Percentiles rank a stretch among this genome's conserved stretches.
Evolutionary conservation across 176 grass and related monocot genomes (phyloP).

Genomic region (Lolium perenne): DNA sequence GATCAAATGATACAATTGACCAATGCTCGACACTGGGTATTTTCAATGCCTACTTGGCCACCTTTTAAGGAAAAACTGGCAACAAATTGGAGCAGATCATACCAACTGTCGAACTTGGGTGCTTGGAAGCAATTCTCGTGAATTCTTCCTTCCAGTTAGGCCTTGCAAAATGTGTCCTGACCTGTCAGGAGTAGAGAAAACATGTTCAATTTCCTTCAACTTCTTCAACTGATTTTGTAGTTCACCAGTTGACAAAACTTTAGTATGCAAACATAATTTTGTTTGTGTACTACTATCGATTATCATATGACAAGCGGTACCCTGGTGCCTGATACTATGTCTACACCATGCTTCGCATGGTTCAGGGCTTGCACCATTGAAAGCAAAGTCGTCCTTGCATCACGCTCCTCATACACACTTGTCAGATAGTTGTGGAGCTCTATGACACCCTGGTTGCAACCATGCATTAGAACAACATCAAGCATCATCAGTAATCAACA

Average conservation of each 20-base stretch:
- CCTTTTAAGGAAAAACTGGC: neutral
- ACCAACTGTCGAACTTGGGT: slow-evolving; percentile 80
- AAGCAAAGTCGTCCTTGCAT: slow-evolving; percentile 74
- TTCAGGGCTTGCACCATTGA: slow-evolving; percentile 84
- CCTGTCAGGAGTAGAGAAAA: slow-evolving; percentile 34
- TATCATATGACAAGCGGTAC: slow-evolving; percentile 41
- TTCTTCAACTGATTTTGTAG: neutral
- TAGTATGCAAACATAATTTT: neutral
- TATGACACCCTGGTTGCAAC: slow-evolving; percentile 60
- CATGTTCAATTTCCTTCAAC: neutral
- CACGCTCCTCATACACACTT: slow-evolving; percentile 78
- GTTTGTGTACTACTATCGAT: neutral
- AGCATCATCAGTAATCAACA: neutral
- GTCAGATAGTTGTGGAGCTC: slow-evolving; percentile 93
- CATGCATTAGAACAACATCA: slow-evolving; percentile 35
- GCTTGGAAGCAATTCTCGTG: slow-evolving; percentile 63
- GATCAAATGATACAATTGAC: slow-evolving; percentile 8
- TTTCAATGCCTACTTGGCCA: slow-evolving; percentile 22
- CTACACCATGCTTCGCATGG: slow-evolving; percentile 85
- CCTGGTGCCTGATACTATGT: slow-evolving; percentile 81
- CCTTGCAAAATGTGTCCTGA: slow-evolving; percentile 91
- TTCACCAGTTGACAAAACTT: neutral
- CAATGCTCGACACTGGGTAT: neutral
- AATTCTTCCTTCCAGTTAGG: slow-evolving; percentile 87
- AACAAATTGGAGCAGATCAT: slow-evolving; percentile 20